Conservation (phyloP, 2,329 filamentous ascomycete genomes). For the Samsoniella hepiali region DNA sequence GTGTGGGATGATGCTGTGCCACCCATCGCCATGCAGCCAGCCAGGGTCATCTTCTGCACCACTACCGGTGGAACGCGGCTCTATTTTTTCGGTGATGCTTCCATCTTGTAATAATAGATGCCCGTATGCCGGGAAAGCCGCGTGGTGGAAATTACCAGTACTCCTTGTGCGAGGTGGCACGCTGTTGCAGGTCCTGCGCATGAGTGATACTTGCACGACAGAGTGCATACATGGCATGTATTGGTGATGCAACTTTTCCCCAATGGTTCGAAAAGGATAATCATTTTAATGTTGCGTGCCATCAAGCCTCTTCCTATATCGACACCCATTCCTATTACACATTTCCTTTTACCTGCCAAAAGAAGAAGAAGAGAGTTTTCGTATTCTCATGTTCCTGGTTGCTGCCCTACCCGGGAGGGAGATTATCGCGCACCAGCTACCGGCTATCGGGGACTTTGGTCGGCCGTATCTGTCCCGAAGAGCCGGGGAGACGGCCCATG, state of each 20-base stretch:
- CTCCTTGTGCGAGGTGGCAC: not conserved
- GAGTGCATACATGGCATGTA: not conserved
- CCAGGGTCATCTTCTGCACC: not conserved
- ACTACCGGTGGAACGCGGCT: not conserved
- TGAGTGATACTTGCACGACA: not conserved
- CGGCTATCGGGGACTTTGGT: not conserved
- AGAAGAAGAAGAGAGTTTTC: not conserved
- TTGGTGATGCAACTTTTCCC: not conserved
- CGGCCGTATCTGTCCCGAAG: not conserved
- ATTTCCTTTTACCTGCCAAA: no score
- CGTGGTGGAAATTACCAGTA: not conserved
- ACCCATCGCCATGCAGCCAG: not conserved
- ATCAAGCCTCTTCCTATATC: not conserved
- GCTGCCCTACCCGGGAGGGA: not conserved
- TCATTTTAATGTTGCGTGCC: not conserved
- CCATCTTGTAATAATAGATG: not conserved
- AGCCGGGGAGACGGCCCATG: not conserved
- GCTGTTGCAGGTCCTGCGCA: not conserved
- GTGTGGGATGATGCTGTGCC: not conserved
- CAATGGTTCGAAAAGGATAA: no score
- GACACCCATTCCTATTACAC: not conserved
- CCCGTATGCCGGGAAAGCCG: not conserved
- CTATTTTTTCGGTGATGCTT: not conserved
- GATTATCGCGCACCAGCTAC: no score
- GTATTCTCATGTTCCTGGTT: no score